These are phyloP conservation scores for Luvunga scandens DNA, from an alignment of 345 rosid genomes.

Conservation along the genomic window DNA sequence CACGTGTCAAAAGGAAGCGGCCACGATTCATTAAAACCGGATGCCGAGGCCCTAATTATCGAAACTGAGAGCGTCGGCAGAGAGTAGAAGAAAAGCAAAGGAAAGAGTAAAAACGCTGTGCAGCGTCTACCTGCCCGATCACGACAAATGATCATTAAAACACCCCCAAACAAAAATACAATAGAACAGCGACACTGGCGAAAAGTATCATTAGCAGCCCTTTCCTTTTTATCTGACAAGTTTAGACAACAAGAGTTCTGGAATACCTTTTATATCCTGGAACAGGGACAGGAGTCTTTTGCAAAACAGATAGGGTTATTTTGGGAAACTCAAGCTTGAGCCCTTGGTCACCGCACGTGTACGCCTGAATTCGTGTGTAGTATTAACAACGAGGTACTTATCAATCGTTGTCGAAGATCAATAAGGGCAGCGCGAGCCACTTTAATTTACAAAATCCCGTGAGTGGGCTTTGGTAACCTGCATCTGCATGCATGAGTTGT, in stretches of 20 bases:
- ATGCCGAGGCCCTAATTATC: not conserved
- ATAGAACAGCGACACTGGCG: not conserved
- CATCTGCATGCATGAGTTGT: not conserved
- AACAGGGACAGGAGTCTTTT: not conserved
- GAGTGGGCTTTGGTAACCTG: not conserved
- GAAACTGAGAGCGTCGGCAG: conserved; percentile 52
- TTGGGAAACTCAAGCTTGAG: not conserved
- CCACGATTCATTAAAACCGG: conserved; percentile 23
- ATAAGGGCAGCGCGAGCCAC: not conserved
- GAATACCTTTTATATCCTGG: not conserved
- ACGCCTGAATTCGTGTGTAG: not conserved
- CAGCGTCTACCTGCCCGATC: conserved; percentile 11
- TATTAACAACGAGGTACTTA: not conserved
- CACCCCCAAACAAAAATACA: not conserved
- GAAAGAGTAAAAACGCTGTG: not conserved
- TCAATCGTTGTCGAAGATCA: not conserved
- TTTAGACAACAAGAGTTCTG: not conserved
- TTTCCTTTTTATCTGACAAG: not conserved
- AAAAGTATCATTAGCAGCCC: not conserved
- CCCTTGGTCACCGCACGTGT: not conserved
- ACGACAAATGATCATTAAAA: conserved; percentile 16
- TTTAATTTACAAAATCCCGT: not conserved
- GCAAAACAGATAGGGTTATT: not conserved
- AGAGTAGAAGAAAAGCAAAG: not conserved
- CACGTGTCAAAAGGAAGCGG: conserved; percentile 20